Base-by-base conservation (phyloP, 2,329 filamentous ascomycete genomes). In the Bipolaris sorokiniana region DNA sequence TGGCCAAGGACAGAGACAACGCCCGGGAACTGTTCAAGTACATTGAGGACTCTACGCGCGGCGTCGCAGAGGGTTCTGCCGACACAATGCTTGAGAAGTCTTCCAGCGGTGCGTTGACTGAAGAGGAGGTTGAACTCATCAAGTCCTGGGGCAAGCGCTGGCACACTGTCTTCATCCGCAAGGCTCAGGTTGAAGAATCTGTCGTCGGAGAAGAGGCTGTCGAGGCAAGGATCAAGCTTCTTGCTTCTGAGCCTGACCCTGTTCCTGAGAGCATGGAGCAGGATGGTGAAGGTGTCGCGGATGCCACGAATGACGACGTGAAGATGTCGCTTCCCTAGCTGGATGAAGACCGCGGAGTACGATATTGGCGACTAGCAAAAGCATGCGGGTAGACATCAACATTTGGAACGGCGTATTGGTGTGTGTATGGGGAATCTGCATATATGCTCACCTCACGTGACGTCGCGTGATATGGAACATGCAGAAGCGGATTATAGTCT, bases 141-240 rank as follows among this genome's bases (percentile, higher is more conserved):
- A 84, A 85, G 61, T 83, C 86, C 48, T 98, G 95, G 95, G 93
- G 90, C 0, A 85, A 86, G 71, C 85, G 92, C 46, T 99, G 95
- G 95, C 80, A 91, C 61, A 84, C 91, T 31, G 92, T 95, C 1
- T 97, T 97, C 76, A 82, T 88, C 68, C 84, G 95, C 41, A 90
- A 92, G 77, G 86, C 86, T 13, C 91, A 90, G 2, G 91, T 98
- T 13, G 93, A 98, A 79, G 92, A 97, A 77, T 85, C 90, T 0
- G 83, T 86, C 58, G 83, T 88, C 16, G 80, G 81, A 10, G 86
- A 87, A 65, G 80, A 81, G 16, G 80, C 84, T 49, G 78, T 82
- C 3, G 77, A 79, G 57, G 81, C 83, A 10, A 77, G 78, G 46
- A 72, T 79, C 54, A 73, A 61, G 54, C 62, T 75, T 22, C 65